These are phyloP conservation scores for Alternaria sp. DNA, from an alignment of 2,329 filamentous ascomycete species.

Conservation along the genomic window DNA sequence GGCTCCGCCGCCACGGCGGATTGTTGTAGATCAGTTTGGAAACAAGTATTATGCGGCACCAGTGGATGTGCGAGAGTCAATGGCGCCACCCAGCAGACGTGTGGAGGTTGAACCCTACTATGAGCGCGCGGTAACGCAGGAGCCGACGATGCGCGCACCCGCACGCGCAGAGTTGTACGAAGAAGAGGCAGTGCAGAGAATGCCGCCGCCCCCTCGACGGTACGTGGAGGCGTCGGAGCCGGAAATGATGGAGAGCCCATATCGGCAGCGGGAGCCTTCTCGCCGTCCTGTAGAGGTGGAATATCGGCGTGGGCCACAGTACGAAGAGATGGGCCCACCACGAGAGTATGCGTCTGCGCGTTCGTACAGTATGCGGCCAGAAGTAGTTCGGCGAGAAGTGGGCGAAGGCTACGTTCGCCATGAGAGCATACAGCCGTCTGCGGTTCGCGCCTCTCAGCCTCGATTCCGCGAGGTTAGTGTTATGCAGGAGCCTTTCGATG, in stretches of 20 bases:
- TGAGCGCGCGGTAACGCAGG: slow-evolving; percentile 67
- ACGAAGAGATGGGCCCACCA: slow-evolving; percentile 51
- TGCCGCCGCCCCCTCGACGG: slow-evolving; percentile 58
- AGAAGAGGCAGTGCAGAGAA: slow-evolving; percentile 48
- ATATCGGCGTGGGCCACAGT: slow-evolving; percentile 44
- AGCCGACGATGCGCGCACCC: slow-evolving; percentile 60
- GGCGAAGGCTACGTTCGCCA: slow-evolving; percentile 49
- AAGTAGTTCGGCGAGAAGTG: slow-evolving; percentile 47
- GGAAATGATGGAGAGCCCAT: slow-evolving; percentile 62
- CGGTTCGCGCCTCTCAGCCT: slow-evolving; percentile 42
- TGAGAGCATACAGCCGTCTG: slow-evolving; percentile 55
- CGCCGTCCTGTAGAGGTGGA: slow-evolving; percentile 56
- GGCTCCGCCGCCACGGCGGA: slow-evolving; percentile 64
- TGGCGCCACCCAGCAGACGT: slow-evolving; percentile 59
- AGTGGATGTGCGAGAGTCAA: slow-evolving; percentile 61
- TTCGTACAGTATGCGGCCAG: slow-evolving; percentile 53
- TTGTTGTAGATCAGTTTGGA: slow-evolving; percentile 83
- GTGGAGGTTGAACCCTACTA: slow-evolving; percentile 68
- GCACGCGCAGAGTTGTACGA: slow-evolving; percentile 61
- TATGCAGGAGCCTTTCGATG: slow-evolving; percentile 48
- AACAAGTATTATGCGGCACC: slow-evolving; percentile 75
- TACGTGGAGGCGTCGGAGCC: slow-evolving; percentile 70
- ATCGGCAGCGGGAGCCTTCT: slow-evolving; percentile 67
- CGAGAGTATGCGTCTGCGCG: slow-evolving; percentile 45
- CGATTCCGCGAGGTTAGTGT: slow-evolving; percentile 55